Conservation (phyloP, 495 filamentous ascomycete genomes). For the Daldinia bambusicola region DNA sequence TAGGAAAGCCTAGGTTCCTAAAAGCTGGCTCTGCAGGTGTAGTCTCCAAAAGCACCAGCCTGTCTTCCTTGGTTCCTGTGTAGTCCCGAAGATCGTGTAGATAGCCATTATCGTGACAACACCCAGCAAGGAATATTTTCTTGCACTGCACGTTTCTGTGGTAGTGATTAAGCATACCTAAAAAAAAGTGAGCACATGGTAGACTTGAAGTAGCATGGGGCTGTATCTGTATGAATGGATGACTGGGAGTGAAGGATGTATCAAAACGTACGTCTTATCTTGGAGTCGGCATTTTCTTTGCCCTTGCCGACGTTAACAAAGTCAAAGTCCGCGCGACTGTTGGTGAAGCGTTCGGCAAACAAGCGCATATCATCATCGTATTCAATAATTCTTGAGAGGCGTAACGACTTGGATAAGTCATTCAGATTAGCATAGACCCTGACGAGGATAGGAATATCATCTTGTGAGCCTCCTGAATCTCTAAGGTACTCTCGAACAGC, state of each 20-base stretch:
- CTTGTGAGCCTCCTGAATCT: conserved; percentile 39
- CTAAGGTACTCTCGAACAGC: conserved; percentile 44
- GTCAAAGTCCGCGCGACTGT: conserved; percentile 48
- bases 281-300: conserved; percentile 50
- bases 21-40: conserved; percentile 47
- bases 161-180: conserved; percentile 49
- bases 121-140: conserved; percentile 48
- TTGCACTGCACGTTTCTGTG: conserved; percentile 48
- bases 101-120: conserved; percentile 50
- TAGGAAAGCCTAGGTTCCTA: conserved; percentile 45
- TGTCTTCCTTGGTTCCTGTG: conserved; percentile 37
- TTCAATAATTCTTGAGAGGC: conserved; percentile 45
- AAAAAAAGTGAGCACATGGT: conserved; percentile 9
- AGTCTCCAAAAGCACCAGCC: conserved; percentile 45
- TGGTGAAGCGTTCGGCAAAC: conserved; percentile 49
- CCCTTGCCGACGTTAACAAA: conserved; percentile 51
- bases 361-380: conserved; percentile 44
- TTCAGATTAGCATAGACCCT: conserved; percentile 50
- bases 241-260: background rate
- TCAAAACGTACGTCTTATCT: conserved; percentile 46
- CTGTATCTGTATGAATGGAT: background rate
- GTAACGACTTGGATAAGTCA: conserved; percentile 47
- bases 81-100: conserved; percentile 50
- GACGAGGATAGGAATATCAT: conserved; percentile 48
- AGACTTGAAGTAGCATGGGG: background rate